Evolutionary conservation across 192 early-diverging fungal genomes (phyloP).

Genomic region (Chytriomyces sp.): DNA sequence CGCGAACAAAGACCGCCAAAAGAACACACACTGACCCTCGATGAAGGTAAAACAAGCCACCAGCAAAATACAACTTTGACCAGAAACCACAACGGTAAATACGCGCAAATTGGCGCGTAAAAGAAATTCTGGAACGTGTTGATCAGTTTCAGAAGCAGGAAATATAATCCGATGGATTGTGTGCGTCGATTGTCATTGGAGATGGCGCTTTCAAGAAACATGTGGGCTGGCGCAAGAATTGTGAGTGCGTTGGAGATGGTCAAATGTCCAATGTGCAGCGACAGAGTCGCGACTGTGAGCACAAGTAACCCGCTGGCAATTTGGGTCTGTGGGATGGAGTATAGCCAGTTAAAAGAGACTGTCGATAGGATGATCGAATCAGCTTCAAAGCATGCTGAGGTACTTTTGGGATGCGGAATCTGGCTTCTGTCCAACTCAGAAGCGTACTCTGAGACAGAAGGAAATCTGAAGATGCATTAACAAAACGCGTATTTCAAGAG

Average conservation of each 20-base stretch:
- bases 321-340: no score
- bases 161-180: constrained; percentile 14
- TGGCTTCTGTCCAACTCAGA: constrained; percentile 11
- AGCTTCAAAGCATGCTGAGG: background rate
- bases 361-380: background rate
- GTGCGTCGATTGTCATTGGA: background rate
- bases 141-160: background rate
- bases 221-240: background rate
- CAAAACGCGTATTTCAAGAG: background rate
- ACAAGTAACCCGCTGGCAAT: constrained; percentile 6
- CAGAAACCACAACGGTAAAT: constrained; percentile 24
- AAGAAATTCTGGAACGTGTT: background rate
- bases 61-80: constrained; percentile 24
- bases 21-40: background rate
- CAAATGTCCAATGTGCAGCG: constrained; percentile 19
- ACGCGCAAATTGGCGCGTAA: background rate
- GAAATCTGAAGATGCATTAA: constrained; percentile 5
- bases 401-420: constrained; percentile 11
- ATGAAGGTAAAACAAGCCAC: constrained; percentile 12
- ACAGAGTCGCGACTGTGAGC: background rate
- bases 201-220: background rate
- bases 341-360: background rate
- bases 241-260: constrained; percentile 8
- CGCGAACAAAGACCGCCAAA: background rate
- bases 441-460: constrained; percentile 12